These are phyloP conservation scores for Fagopyrum homotropicum DNA, from an alignment of 148 eudicot genomes.

Conservation along the genomic window DNA sequence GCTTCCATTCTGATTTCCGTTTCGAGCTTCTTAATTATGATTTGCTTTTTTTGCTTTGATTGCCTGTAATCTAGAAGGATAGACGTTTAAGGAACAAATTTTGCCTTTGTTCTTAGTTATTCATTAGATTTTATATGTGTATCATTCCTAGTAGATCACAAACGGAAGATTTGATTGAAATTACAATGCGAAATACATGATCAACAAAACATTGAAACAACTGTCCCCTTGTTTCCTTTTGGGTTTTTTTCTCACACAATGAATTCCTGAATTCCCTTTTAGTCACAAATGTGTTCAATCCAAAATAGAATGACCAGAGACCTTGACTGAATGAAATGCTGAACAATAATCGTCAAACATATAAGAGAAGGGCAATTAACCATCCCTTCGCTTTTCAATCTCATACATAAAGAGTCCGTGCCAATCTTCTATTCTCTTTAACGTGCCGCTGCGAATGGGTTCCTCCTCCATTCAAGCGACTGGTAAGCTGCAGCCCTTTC, in stretches of 20 bases:
- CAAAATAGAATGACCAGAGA: constrained; percentile 1
- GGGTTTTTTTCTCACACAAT: not conserved
- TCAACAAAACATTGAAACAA: constrained; percentile 7
- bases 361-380: not conserved
- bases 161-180: not conserved
- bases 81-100: too few relatives aligned
- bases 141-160: not conserved
- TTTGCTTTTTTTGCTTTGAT: not conserved
- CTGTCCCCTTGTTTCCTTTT: not conserved
- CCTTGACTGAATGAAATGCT: constrained; percentile 2
- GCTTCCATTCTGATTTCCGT: not conserved
- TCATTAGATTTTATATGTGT: not conserved
- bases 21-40: not conserved
- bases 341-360: constrained; percentile 8
- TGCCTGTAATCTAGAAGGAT: too few relatives aligned
- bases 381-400: constrained; percentile 2
- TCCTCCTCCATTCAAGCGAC: constrained; percentile 44
- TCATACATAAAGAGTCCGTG: not conserved
- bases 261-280: not conserved
- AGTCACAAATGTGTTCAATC: constrained; percentile 5
- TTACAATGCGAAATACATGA: not conserved
- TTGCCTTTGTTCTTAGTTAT: not conserved
- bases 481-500: constrained; percentile 18
- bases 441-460: constrained; percentile 35
- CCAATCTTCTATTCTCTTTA: constrained; percentile 13